Base-by-base conservation (phyloP, 352 stramenopile species). In the Thalassiosira hispida region DNA sequence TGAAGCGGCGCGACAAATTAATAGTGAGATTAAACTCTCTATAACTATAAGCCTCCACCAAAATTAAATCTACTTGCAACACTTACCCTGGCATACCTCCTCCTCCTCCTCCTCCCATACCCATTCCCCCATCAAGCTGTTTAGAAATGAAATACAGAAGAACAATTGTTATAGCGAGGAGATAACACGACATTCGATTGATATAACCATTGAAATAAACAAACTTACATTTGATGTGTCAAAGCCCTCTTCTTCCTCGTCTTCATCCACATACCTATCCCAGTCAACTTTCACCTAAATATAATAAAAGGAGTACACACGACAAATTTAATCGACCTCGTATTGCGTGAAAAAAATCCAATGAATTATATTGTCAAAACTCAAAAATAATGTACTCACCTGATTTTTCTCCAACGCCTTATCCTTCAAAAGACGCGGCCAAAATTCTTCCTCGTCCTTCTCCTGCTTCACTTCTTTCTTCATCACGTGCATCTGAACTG, bases 341-440 rank as follows among this genome's bases (percentile, higher is more conserved):
- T 18, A 38, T 38, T 38, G 40, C 40, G n/a, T 49, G 18, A 53
- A 27, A 29, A 53, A 29, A 53, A 53, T 53, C 7, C 4, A 42
- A 11, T 5, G 33, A 5, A 42, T 5, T 42, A 42, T 42, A 72
- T 33, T 14, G 20, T 60, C 8, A 31, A 40, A 12, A 42, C 3
- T 23, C n/a, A 31, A 20, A 12, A 33, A 22, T n/a, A 40, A 20
- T 60, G 25, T 33, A 56, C 51, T 95, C n/a, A 98, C 95, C 83
- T 98, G 97, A 80, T 97, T 98, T 91, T 98, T 98, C 85, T 98
- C 95, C 61, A 98, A 81, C 59, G 90, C 77, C 92, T 99, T 99
- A 90, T 99, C 96, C 73, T 97, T 92, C 57, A 98, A 87, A 74
- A 99, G 87, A 61, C 96, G 93, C 40, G 97, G 96, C 97, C 97